Percentiles rank a stretch among this genome's conserved stretches.
phyloP scores from a whole-genome alignment of 805 yeast species.

The Candida vartiovaarae region DNA sequence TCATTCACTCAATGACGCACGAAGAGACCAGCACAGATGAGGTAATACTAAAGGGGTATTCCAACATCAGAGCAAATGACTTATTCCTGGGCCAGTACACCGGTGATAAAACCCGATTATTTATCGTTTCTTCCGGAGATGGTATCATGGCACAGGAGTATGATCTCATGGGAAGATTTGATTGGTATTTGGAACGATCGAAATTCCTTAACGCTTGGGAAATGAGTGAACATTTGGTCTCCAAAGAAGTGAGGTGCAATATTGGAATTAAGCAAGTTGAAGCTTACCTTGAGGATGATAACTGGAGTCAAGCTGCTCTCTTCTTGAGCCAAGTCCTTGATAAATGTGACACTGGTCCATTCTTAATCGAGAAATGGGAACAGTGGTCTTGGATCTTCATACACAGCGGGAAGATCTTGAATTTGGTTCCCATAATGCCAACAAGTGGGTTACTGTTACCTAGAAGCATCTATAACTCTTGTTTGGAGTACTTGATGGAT shows the following conservation, averaged over 20 bases:
- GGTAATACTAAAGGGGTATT: constrained; percentile 51
- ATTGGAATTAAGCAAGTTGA: constrained; percentile 53
- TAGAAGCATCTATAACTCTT: constrained; percentile 36
- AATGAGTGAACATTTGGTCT: constrained; percentile 53
- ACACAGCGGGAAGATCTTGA: constrained; percentile 36
- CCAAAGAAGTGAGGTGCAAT: constrained; percentile 41
- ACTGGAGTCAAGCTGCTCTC: constrained; percentile 51
- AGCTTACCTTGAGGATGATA: constrained; percentile 30
- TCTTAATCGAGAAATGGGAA: constrained; percentile 50
- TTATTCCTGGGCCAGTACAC: constrained; percentile 56
- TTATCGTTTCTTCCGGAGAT: constrained; percentile 73
- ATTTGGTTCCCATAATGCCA: constrained; percentile 55
- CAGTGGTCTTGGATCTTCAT: constrained; percentile 51
- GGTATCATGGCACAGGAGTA: constrained; percentile 70
- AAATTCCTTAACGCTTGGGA: constrained; percentile 70
- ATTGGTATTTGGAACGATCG: constrained; percentile 60
- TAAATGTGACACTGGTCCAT: constrained; percentile 15
- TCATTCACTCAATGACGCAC: constrained; percentile 58
- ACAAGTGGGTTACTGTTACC: constrained; percentile 24
- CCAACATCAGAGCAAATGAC: constrained; percentile 52
- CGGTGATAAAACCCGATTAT: constrained; percentile 42
- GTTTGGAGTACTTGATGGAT: constrained; percentile 28
- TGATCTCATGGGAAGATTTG: constrained; percentile 58
- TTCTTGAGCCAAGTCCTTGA: constrained; percentile 39
- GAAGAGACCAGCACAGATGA: constrained; percentile 77